Evolutionary conservation across 306 rosid species (phyloP).

Genomic region (Trifolium dubium): DNA sequence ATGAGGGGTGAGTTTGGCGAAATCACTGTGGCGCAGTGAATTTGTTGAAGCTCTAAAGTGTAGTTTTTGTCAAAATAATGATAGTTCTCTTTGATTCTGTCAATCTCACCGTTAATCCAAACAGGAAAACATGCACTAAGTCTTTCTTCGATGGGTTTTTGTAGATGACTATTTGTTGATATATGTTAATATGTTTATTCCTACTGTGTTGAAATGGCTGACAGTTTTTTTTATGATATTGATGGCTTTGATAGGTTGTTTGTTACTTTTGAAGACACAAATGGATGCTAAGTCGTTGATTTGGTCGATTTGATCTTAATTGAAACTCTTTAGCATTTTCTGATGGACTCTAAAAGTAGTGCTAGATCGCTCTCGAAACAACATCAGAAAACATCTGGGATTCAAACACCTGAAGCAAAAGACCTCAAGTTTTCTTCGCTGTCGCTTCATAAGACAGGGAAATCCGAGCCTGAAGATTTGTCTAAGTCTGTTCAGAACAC

Average conservation of each 20-base stretch:
- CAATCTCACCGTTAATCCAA: not conserved
- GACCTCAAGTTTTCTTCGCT: slow-evolving; percentile 51
- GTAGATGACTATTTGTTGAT: slow-evolving; percentile 14
- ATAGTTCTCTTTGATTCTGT: not conserved
- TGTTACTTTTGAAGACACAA: slow-evolving; percentile 28
- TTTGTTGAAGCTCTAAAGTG: not conserved
- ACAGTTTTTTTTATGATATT: slow-evolving; percentile 35
- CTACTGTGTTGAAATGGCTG: slow-evolving; percentile 33
- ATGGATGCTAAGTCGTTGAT: slow-evolving; percentile 47
- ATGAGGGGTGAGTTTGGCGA: not conserved
- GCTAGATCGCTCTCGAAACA: slow-evolving; percentile 57
- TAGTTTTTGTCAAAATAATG: not conserved
- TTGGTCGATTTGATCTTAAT: slow-evolving; percentile 49
- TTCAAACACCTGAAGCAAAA: slow-evolving; percentile 54
- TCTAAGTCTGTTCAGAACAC: slow-evolving; percentile 48
- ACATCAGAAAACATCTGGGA: slow-evolving; percentile 56
- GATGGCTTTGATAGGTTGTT: slow-evolving; percentile 44
- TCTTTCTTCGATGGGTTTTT: slow-evolving; percentile 25
- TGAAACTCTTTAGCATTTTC: slow-evolving; percentile 38
- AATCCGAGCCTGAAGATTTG: slow-evolving; percentile 53
- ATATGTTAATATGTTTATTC: slow-evolving; percentile 9
- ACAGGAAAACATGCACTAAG: not conserved
- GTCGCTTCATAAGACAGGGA: slow-evolving; percentile 47
- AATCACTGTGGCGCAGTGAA: not conserved
- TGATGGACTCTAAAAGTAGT: slow-evolving; percentile 79